Evolutionary conservation across 202 grass and related monocot species (phyloP), one percentile per base, ranked within the genome.

Genomic region (Eragrostis tef): DNA sequence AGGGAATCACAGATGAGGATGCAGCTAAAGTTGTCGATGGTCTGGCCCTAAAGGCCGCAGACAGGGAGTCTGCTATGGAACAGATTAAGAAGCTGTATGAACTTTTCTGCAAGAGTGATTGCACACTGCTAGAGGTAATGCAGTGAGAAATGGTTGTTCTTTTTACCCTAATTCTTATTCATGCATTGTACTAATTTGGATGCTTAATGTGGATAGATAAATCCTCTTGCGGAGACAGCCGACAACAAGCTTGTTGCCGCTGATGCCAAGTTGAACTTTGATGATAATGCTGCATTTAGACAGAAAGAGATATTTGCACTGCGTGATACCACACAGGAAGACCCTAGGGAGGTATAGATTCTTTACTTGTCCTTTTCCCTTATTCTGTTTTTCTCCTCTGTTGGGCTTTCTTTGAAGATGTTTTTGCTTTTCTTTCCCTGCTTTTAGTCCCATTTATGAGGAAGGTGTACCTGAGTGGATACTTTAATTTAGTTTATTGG

Each of bases 181-280:
- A 64, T 83, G 67, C 53, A 15, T 73, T 63, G 0, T 72, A 54
- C 34, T 87, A 87, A 85, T 72, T 85, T 79, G 53, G 17, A 66
- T 64, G 65, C 34, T 60, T 90, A 66, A 82, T 84, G 43, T 90
- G 69, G 58, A 39, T 87, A 98, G 95, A 99, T 99, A 83, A 99
- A 99, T 90, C 96, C 93, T 68, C 91, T 99, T 76, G 96, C 90
- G 26, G 96, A 99, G 87, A 99, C 96, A 66, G 86, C 96, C 81
- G 96, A 99, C 83, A 92, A 90, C 17, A 85, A 90, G 83, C 87
- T 99, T 48, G 93, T 99, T 26, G 96, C 96, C 62, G 96, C 96
- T 87, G 96, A 99, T 93, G 96, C 96, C 68, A 99, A 99, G 76
- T 86, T 99, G 87, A 99, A 99, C 87, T 99, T 99, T 88, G 96